Base-by-base conservation (phyloP, 257 asterid genomes). In the Sherardia arvensis region DNA sequence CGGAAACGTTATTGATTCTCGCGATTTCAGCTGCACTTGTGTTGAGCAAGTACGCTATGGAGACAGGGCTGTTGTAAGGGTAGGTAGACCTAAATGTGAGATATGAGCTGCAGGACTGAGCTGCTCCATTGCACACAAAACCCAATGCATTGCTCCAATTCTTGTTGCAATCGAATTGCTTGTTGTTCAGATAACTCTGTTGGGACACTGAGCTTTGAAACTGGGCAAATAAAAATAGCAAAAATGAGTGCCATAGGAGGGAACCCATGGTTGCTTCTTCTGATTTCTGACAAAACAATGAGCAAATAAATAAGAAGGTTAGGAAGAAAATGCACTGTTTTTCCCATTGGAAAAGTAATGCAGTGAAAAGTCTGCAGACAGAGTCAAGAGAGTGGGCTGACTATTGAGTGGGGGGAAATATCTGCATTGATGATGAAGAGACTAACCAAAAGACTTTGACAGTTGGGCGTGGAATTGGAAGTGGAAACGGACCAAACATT, bases 1-100 rank as follows among this genome's bases (percentile, higher is more conserved):
- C 72, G 61, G 84, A 76, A 72, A 86, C 57, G 49, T 79, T 74
- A 60, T 83, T 83, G 64, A 76, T 20, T 34, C 69, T 40, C 26
- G 90, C 82, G 29, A 86, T 81, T 51, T 65, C 76, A 26, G 78
- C 59, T 7, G 86, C 74, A 32, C 76, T 75, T 40, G 87, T 78
- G 15, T 64, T 8, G 57, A 85, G 81, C 53, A 83, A 85, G 23
- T 65, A 40, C 18, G 79, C 82, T 59, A 86, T 71, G 29, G 58
- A 17, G 29, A 34, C 69, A 51, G 88, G 81, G 55, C 2, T 76
- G 71, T 81, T 81, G 90, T 81, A 83, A 1, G 34, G 59, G 34
- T 83, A 66, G 17, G 70, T 76, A 15, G 88, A 62, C n/a, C 87
- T 74, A 81, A 86, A 83, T n/a, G 94, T 76, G 65, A 81, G 75